A percentile compares a stretch with the other conserved stretches of the same genome.
Conservation (phyloP, 2,329 filamentous ascomycete genomes). For the Colletotrichum lentis region DNA sequence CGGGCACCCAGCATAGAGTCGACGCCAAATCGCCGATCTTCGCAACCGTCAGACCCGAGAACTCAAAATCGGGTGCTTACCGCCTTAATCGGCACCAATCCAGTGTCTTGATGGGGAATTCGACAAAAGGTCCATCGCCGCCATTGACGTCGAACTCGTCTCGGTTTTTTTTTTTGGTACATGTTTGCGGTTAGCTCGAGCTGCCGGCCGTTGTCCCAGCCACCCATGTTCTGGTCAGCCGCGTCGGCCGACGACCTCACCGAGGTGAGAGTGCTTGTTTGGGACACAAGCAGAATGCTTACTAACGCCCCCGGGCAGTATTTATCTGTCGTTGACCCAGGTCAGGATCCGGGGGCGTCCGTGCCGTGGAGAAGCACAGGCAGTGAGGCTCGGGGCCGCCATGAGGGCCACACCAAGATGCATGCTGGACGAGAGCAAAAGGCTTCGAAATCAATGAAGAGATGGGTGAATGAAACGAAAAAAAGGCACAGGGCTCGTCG, state of each 20-base stretch:
- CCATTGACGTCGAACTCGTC: constrained; percentile 68
- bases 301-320: no score
- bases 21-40: constrained; percentile 35
- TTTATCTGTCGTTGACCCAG: constrained; percentile 16
- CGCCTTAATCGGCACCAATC: constrained; percentile 63
- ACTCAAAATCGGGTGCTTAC: constrained; percentile 47
- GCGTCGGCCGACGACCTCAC: constrained; percentile 59
- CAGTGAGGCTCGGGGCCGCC: constrained; percentile 26
- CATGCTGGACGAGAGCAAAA: constrained; percentile 12
- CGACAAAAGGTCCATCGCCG: constrained; percentile 66
- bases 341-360: constrained; percentile 44
- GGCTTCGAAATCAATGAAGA: neutral
- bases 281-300: constrained; percentile 65
- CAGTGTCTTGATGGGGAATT: constrained; percentile 66
- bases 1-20: constrained; percentile 10
- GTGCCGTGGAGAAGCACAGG: constrained; percentile 46
- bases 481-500: neutral
- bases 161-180: constrained; percentile 67
- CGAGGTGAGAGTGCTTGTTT: constrained; percentile 58
- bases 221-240: constrained; percentile 60
- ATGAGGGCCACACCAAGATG: constrained; percentile 24
- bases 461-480: neutral
- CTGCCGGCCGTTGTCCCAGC: constrained; percentile 49
- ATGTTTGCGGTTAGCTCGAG: constrained; percentile 63
- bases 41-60: constrained; percentile 2